Conservation (phyloP, 2,329 filamentous ascomycete genomes). For the Aspergillus uvarum region DNA sequence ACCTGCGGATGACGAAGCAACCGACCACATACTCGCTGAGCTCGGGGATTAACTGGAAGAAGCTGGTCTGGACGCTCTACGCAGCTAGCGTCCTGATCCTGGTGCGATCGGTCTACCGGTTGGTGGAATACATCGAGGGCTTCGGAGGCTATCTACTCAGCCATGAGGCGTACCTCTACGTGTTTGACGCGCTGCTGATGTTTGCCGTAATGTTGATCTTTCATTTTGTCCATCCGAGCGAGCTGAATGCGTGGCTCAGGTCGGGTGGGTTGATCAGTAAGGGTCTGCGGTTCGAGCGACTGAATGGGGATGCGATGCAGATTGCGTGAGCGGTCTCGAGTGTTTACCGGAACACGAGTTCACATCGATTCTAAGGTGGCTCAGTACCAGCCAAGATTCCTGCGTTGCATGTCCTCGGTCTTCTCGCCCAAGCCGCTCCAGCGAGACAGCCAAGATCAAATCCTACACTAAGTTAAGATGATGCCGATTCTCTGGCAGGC, state of each 20-base stretch:
- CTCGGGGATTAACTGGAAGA: background rate
- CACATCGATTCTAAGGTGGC: too few relatives aligned
- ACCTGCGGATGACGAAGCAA: background rate
- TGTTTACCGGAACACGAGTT: too few relatives aligned
- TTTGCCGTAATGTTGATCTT: constrained; percentile 1
- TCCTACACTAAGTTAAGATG: too few relatives aligned
- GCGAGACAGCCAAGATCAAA: too few relatives aligned
- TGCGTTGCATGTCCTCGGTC: too few relatives aligned
- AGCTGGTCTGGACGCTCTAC: background rate
- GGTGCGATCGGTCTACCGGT: constrained; percentile 3
- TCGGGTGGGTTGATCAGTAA: background rate
- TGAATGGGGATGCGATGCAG: background rate
- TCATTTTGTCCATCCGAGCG: constrained; percentile 1
- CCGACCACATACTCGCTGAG: background rate
- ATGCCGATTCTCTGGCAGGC: too few relatives aligned
- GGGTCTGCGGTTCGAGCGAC: background rate
- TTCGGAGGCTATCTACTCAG: constrained; percentile 2
- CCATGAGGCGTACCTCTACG: background rate
- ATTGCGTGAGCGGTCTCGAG: background rate
- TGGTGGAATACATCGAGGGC: constrained; percentile 3
- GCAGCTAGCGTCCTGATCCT: constrained; percentile 1
- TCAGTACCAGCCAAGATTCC: too few relatives aligned
- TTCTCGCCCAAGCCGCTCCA: too few relatives aligned
- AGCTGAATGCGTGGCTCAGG: constrained; percentile 5
- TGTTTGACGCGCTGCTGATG: constrained; percentile 1